Conservation (phyloP, 148 eudicot genomes). For the Limonium bicolor region DNA sequence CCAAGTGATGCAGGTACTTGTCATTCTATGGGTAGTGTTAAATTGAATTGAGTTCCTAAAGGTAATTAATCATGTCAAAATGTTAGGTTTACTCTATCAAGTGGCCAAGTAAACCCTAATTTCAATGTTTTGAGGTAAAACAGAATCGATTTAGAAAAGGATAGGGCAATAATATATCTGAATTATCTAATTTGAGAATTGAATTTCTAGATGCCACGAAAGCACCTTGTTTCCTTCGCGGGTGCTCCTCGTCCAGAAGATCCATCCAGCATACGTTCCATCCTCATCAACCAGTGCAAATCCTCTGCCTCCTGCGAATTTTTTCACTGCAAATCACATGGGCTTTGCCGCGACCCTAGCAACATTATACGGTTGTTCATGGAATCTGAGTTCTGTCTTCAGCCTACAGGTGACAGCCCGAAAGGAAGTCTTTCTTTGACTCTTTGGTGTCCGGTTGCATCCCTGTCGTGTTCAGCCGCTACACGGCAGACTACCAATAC, state of each 20-base stretch:
- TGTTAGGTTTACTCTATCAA: no score
- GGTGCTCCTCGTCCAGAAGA: slow-evolving; percentile 36
- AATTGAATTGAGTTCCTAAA: background rate
- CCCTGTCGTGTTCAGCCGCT: slow-evolving; percentile 62
- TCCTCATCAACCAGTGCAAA: slow-evolving; percentile 30
- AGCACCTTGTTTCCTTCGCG: slow-evolving; percentile 40
- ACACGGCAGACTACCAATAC: slow-evolving; percentile 66
- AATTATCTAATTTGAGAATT: no score
- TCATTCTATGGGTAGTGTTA: background rate
- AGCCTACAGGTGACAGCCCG: slow-evolving; percentile 69
- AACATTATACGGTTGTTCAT: slow-evolving; percentile 31
- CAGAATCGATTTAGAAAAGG: no score
- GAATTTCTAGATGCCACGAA: slow-evolving; percentile 15
- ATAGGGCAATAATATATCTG: no score
- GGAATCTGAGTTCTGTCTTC: slow-evolving; percentile 73
- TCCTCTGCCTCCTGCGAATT: slow-evolving; percentile 27
- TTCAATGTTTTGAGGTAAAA: no score
- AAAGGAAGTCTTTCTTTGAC: slow-evolving; percentile 69
- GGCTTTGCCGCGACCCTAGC: slow-evolving; percentile 26
- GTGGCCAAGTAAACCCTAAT: no score
- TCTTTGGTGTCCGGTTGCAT: slow-evolving; percentile 67
- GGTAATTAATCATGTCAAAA: no score
- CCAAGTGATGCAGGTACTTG: slow-evolving; percentile 10
- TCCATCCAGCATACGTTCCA: slow-evolving; percentile 30
- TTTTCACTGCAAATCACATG: no score